phyloP scores from a whole-genome alignment of 2,329 filamentous ascomycete genomes.

The Colletotrichum sp. region DNA sequence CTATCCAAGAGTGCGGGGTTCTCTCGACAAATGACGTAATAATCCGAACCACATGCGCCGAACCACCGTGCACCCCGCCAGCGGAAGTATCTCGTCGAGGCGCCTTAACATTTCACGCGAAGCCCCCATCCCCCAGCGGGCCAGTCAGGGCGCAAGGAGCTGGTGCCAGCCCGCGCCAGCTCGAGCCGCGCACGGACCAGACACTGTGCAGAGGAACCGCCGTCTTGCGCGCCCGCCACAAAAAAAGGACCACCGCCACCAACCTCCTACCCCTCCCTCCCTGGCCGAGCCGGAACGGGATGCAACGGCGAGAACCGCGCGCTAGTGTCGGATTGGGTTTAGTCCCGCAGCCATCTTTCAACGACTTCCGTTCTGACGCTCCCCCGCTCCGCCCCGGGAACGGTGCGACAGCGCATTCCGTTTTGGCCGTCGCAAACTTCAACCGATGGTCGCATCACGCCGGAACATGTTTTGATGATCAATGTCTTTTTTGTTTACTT shows the following conservation, averaged over 20 bases:
- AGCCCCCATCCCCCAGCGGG: neutral
- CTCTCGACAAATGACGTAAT: constrained; percentile 4
- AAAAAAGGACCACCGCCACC: neutral
- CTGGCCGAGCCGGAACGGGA: constrained; percentile 19
- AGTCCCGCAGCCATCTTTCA: constrained; percentile 8
- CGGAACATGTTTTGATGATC: neutral
- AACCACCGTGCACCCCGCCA: neutral
- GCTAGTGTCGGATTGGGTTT: neutral
- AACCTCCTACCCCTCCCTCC: neutral
- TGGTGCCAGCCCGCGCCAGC: neutral
- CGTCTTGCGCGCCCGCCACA: neutral
- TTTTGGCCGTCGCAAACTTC: neutral
- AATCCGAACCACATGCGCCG: neutral
- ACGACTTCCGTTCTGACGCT: constrained; percentile 9
- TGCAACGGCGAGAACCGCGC: constrained; percentile 23
- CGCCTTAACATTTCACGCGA: neutral
- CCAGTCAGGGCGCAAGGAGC: neutral
- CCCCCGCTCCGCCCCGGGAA: constrained; percentile 1
- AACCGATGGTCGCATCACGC: neutral
- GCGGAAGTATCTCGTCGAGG: neutral
- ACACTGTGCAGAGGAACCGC: neutral
- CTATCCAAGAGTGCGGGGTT: constrained; percentile 9
- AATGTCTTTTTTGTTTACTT: neutral
- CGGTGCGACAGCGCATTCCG: neutral
- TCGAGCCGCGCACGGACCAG: neutral